phyloP scores from a whole-genome alignment of 768 basidiomycete genomes.

The Saitozyma podzolica region DNA sequence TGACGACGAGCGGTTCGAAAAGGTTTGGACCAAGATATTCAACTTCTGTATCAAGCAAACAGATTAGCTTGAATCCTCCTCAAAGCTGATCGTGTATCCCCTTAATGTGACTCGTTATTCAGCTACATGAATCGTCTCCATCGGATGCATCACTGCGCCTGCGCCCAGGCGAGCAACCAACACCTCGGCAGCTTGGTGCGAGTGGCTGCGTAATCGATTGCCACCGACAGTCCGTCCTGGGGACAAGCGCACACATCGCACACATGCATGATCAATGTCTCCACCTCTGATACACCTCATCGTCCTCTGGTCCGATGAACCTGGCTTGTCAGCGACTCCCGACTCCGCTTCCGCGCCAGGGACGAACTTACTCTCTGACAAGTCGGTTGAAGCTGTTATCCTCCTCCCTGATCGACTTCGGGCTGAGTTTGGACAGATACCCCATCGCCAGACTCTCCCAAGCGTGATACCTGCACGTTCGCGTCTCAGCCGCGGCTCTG shows the following conservation, averaged over 20 bases:
- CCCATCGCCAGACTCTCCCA: slow-evolving; percentile 54
- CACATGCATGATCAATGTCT: background rate
- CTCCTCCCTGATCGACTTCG: slow-evolving; percentile 36
- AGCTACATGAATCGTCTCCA: too few relatives aligned
- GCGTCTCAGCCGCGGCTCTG: slow-evolving; percentile 5
- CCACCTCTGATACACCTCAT: slow-evolving; percentile 29
- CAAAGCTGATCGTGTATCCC: background rate
- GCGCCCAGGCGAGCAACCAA: too few relatives aligned
- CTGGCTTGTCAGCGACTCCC: slow-evolving; percentile 14
- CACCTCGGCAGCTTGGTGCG: too few relatives aligned
- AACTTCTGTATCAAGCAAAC: background rate
- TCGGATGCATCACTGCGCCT: too few relatives aligned
- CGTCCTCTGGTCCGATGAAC: slow-evolving; percentile 45
- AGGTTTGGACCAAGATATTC: background rate
- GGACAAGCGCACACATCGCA: background rate
- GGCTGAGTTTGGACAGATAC: slow-evolving; percentile 46
- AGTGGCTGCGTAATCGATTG: too few relatives aligned
- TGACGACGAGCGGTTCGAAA: too few relatives aligned
- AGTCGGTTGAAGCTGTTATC: slow-evolving; percentile 49
- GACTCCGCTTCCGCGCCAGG: too few relatives aligned
- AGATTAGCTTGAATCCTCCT: background rate
- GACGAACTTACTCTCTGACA: slow-evolving; percentile 48
- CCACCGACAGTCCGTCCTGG: too few relatives aligned
- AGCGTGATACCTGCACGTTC: slow-evolving; percentile 49
- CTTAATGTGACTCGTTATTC: too few relatives aligned